phyloP scores from a whole-genome alignment of 495 filamentous ascomycete species.

The Neurospora cerealis region DNA sequence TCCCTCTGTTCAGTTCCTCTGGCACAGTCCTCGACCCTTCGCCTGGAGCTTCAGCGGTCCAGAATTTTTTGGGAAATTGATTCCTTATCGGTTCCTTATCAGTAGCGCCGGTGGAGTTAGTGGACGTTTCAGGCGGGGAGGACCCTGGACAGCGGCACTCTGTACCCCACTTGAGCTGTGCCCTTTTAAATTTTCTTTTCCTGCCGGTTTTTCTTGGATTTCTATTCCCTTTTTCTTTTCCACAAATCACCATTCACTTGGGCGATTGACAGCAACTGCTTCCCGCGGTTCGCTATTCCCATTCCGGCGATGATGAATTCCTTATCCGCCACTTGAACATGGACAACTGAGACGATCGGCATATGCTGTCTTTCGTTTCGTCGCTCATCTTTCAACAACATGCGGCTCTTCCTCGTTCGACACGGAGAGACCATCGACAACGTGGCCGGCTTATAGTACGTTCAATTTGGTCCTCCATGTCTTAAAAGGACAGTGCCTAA shows the following conservation, averaged over 20 bases:
- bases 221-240: background rate
- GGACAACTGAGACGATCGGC: background rate
- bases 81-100: background rate
- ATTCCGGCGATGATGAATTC: background rate
- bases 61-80: background rate
- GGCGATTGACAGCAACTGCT: background rate
- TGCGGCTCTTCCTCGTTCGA: conserved; percentile 70
- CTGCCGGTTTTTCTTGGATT: background rate
- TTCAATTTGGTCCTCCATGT: background rate
- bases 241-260: background rate
- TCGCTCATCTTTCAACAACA: conserved; percentile 11
- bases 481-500: background rate
- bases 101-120: background rate
- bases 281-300: background rate
- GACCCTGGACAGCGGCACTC: background rate
- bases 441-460: conserved; percentile 65
- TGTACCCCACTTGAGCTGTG: background rate
- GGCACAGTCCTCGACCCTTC: background rate
- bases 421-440: conserved; percentile 89
- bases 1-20: background rate
- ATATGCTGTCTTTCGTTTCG: background rate
- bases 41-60: background rate
- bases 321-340: background rate
- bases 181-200: background rate
- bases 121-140: background rate